A percentile compares a stretch with the other conserved stretches of the same genome.
Evolutionary conservation across 805 yeast species (phyloP).

Genomic region (Ogataea nonfermentans): DNA sequence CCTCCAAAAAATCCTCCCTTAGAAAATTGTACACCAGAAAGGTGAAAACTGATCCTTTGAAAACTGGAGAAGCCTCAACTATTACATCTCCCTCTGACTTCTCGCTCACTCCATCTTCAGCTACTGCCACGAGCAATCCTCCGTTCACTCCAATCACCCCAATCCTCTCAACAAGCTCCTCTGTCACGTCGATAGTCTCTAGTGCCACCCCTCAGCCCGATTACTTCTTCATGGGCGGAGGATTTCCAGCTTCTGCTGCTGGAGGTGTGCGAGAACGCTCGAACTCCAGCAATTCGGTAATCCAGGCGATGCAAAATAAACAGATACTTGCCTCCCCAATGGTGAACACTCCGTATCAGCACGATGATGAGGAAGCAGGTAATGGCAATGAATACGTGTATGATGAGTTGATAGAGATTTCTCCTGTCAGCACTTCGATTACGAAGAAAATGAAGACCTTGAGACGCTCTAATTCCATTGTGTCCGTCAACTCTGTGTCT

Average conservation of each 20-base stretch:
- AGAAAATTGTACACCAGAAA: slow-evolving; percentile 19
- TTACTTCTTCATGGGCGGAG: not conserved
- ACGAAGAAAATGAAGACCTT: slow-evolving; percentile 30
- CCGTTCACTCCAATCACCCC: slow-evolving; percentile 27
- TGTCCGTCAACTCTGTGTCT: slow-evolving; percentile 26
- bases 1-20: slow-evolving; percentile 15
- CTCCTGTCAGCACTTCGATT: slow-evolving; percentile 27
- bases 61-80: not conserved
- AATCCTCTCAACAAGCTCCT: slow-evolving; percentile 25
- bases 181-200: slow-evolving; percentile 18
- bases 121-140: slow-evolving; percentile 2
- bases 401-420: slow-evolving; percentile 23
- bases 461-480: slow-evolving; percentile 30
- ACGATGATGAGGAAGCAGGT: slow-evolving; percentile 17
- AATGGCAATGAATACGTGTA: slow-evolving; percentile 6
- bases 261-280: slow-evolving; percentile 19
- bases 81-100: slow-evolving; percentile 11
- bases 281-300: slow-evolving; percentile 20
- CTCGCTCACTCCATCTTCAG: slow-evolving; percentile 13
- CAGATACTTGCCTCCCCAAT: slow-evolving; percentile 18
- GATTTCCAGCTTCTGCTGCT: not conserved
- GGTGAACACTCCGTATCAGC: slow-evolving; percentile 19
- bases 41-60: slow-evolving; percentile 12
- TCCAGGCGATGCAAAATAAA: slow-evolving; percentile 8
- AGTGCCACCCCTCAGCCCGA: slow-evolving; percentile 10